Evolutionary conservation across 2,329 filamentous ascomycete genomes (phyloP), one percentile per base, ranked within the genome.

Genomic region (Penicillium verrucosum): DNA sequence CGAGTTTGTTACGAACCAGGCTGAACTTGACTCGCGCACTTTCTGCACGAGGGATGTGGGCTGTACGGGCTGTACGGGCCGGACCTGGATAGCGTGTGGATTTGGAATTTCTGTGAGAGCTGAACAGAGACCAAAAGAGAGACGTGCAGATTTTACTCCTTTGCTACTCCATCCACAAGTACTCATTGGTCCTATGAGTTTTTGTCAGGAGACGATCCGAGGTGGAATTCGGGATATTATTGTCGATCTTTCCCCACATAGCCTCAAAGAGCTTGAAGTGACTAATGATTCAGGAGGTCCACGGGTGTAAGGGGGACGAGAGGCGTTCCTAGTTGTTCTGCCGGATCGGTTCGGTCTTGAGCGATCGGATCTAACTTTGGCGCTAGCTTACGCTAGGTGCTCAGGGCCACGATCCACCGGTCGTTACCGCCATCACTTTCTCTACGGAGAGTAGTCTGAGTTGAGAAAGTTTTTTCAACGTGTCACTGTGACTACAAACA

Each of bases 161-260:
- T 32, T 10, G 44, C 52, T 56, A 48, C 50, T 32, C n/a, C 12
- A 18, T 38, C 8, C 46, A 8, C 32, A 11, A 48, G 30, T 45
- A 10, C 11, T 25, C 11, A 36, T 25, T 44, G 40, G 32, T 3
- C 29, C 46, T 40, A 49, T 40, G 32, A 29, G 11, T 7, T 2
- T 12, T 23, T n/a, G 32, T 48, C 16, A 23, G 23, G 34, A 44
- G 21, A 29, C 27, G 44, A 40, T 51, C 5, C 5, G 43, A 11
- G 38, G 10, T 38, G 50, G 52, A 52, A 32, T 47, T 65, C 60
- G 62, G 60, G 57, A 59, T 9, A 61, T 61, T 58, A 58, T 30
- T 52, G 60, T 41, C 52, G 60, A 65, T 65, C 60, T 30, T 53
- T 54, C 52, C 25, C 61, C 57, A 59, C 32, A 36, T n/a, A 47